Percentiles rank a stretch among this genome's conserved stretches.
Conservation (phyloP, 2,329 filamentous ascomycete genomes). For the Colletotrichum musicola region DNA sequence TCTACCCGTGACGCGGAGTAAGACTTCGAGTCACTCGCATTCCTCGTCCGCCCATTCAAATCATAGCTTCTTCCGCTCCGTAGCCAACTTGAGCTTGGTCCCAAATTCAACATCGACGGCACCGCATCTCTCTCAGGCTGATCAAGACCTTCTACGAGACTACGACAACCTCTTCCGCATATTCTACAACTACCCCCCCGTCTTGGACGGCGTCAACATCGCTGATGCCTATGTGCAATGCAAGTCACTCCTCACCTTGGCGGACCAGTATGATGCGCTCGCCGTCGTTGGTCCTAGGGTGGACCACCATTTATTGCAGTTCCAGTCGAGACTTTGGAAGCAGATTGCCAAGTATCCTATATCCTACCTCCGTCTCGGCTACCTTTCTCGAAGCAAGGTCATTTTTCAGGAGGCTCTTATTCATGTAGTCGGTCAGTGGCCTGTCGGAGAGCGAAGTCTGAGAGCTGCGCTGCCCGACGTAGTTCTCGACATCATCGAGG, state of each 20-base stretch:
- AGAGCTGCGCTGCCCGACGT: constrained; percentile 78
- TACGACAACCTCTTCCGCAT: constrained; percentile 97
- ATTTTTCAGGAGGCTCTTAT: constrained; percentile 91
- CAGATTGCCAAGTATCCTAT: constrained; percentile 97
- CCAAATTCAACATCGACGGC: constrained; percentile 58
- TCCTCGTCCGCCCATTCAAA: constrained; percentile 58
- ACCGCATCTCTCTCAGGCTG: constrained; percentile 66
- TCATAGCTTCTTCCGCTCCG: constrained; percentile 83
- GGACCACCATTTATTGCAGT: constrained; percentile 93
- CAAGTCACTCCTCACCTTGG: constrained; percentile 87
- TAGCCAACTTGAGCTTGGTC: constrained; percentile 78
- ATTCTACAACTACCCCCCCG: constrained; percentile 92
- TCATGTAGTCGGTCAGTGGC: constrained; percentile 96
- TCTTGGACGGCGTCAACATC: constrained; percentile 88
- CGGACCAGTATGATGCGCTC: constrained; percentile 95
- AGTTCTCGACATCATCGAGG: constrained; percentile 91
- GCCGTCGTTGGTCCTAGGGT: constrained; percentile 89
- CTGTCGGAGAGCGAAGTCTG: constrained; percentile 81
- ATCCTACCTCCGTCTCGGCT: constrained; percentile 90
- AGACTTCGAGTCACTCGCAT: constrained; percentile 70
- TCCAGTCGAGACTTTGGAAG: constrained; percentile 91
- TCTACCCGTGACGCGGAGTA: constrained; percentile 61
- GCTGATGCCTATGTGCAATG: constrained; percentile 94
- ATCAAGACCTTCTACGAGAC: constrained; percentile 85
- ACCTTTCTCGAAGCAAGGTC: constrained; percentile 84